These are phyloP conservation scores for Metarhizium rileyi DNA, from an alignment of 2,329 filamentous ascomycete species.

Conservation along the genomic window DNA sequence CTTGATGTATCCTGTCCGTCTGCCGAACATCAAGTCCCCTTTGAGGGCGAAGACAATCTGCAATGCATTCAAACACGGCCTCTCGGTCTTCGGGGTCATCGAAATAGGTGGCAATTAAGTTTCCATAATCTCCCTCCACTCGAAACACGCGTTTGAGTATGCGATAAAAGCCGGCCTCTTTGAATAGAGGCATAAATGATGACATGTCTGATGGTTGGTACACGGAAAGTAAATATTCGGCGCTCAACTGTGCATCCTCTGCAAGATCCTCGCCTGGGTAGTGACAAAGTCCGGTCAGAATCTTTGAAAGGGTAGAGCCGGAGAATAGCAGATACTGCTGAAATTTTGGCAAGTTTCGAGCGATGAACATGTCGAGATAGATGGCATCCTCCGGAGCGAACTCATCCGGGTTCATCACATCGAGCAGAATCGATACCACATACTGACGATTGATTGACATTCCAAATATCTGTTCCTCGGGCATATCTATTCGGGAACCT, in stretches of 20 bases:
- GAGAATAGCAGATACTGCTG: conserved; percentile 89
- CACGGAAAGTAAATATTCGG: conserved; percentile 86
- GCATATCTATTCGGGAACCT: conserved; percentile 37
- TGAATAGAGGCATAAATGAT: conserved; percentile 66
- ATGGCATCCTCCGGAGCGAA: conserved; percentile 78
- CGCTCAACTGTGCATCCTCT: conserved; percentile 93
- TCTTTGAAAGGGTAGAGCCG: conserved; percentile 71
- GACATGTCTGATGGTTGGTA: conserved; percentile 82
- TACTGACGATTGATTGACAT: conserved; percentile 83
- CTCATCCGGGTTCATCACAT: conserved; percentile 72
- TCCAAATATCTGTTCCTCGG: conserved; percentile 57
- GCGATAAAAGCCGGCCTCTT: conserved; percentile 74
- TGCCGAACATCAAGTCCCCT: conserved; percentile 60
- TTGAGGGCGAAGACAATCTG: conserved; percentile 59
- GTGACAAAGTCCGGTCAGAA: conserved; percentile 73
- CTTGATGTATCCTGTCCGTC: conserved; percentile 55
- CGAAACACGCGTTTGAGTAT: conserved; percentile 86
- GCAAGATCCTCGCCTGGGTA: conserved; percentile 73
- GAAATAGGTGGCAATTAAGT: conserved; percentile 72
- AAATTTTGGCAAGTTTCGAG: conserved; percentile 90
- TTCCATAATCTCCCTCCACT: conserved; percentile 66
- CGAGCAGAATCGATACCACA: conserved; percentile 79
- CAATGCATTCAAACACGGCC: conserved; percentile 69
- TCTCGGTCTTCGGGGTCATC: conserved; percentile 71
- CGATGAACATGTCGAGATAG: conserved; percentile 97